These are phyloP conservation scores for Sporothrix variecibatus DNA, from an alignment of 2,329 filamentous ascomycete species.

Conservation along the genomic window DNA sequence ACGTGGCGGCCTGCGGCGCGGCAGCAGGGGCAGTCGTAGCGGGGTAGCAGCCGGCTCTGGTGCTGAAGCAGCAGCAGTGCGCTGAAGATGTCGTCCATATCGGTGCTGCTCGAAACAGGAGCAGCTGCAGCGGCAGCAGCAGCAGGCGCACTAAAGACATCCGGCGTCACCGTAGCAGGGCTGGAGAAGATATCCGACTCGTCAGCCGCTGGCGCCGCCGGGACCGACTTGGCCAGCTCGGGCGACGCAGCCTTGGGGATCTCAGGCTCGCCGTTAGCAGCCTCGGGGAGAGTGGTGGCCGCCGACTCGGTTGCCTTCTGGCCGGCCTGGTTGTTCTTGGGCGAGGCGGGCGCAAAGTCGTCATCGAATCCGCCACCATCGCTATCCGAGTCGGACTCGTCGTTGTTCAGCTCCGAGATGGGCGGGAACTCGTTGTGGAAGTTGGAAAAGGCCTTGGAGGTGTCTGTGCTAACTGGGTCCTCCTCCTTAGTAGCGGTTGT, in stretches of 20 bases:
- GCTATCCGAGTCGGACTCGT: conserved; percentile 79
- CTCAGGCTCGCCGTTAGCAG: not conserved
- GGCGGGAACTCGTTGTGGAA: conserved; percentile 87
- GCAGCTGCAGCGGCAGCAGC: not conserved
- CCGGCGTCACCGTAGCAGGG: not conserved
- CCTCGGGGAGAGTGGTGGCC: not conserved
- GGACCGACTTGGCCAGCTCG: not conserved
- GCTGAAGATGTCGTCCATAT: conserved; percentile 28
- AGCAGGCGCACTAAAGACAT: not conserved
- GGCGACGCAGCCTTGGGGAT: conserved; percentile 17
- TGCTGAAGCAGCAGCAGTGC: conserved; percentile 12
- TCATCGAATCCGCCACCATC: conserved; percentile 80
- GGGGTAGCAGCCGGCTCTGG: conserved; percentile 1
- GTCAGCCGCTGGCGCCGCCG: not conserved
- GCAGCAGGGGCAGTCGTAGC: not conserved
- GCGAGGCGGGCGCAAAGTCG: conserved; percentile 77
- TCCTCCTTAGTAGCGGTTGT: conserved; percentile 37
- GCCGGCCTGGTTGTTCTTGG: conserved; percentile 38
- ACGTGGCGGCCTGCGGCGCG: conserved; percentile 30
- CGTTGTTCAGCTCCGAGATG: conserved; percentile 79
- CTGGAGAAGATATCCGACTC: not conserved
- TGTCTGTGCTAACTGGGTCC: conserved; percentile 41
- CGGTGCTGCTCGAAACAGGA: not conserved
- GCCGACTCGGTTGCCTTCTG: conserved; percentile 30
- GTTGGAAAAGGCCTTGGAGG: conserved; percentile 48